phyloP scores from a whole-genome alignment of 257 asterid genomes.

The Ilex aquifolium region DNA sequence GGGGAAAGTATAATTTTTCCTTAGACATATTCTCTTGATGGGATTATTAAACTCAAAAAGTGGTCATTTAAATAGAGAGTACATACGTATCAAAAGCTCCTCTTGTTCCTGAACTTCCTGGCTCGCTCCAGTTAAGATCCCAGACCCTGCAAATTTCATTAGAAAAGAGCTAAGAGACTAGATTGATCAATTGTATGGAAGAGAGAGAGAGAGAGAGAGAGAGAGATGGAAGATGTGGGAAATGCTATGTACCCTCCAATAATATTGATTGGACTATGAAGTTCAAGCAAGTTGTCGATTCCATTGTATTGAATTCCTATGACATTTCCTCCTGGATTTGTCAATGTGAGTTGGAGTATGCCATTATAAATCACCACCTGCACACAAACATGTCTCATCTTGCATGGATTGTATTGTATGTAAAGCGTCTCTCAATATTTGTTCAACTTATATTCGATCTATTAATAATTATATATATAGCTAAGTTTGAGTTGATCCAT shows the following conservation, averaged over 20 bases:
- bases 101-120: conserved; percentile 40
- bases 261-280: conserved; percentile 23
- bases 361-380: conserved; percentile 55
- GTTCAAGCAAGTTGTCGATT: conserved; percentile 43
- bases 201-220: neutral
- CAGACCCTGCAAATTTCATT: conserved; percentile 26
- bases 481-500: too few relatives aligned
- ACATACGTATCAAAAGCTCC: conserved; percentile 37
- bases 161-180: neutral
- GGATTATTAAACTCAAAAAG: too few relatives aligned
- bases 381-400: neutral
- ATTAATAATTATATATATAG: too few relatives aligned
- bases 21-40: too few relatives aligned
- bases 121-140: conserved; percentile 43
- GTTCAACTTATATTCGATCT: too few relatives aligned
- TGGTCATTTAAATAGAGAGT: neutral
- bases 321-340: conserved; percentile 46
- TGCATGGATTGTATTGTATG: neutral
- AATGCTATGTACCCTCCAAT: conserved; percentile 45
- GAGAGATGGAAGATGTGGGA: neutral
- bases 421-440: too few relatives aligned
- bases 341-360: conserved; percentile 31
- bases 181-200: neutral
- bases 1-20: too few relatives aligned
- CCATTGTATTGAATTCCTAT: conserved; percentile 38